phyloP scores from a whole-genome alignment of 768 basidiomycete species.

The Guyanaporus albipodus region DNA sequence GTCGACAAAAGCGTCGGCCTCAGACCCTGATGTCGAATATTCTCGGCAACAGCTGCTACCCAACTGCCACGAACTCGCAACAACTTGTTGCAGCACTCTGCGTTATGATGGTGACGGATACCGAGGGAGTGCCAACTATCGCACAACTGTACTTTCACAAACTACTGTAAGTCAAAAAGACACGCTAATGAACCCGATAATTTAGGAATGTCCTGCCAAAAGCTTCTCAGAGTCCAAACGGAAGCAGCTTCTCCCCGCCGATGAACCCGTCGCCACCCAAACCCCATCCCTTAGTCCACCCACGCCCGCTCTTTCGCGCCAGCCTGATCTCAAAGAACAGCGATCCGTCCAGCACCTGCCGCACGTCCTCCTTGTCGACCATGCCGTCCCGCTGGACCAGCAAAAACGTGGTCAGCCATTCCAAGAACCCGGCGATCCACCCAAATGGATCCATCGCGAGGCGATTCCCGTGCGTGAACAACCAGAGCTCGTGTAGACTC shows the following conservation, averaged over 20 bases:
- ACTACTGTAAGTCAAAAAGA: too few relatives aligned
- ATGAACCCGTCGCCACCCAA: conserved; percentile 31
- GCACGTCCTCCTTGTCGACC: conserved; percentile 40
- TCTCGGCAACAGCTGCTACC: too few relatives aligned
- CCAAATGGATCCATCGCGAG: conserved; percentile 37
- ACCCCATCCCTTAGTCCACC: conserved; percentile 31
- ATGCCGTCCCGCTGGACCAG: conserved; percentile 38
- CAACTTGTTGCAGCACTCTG: too few relatives aligned
- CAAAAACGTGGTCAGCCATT: conserved; percentile 38
- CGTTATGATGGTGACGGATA: too few relatives aligned
- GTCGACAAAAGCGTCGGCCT: too few relatives aligned
- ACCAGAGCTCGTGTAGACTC: conserved; percentile 32
- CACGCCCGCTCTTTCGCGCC: conserved; percentile 16
- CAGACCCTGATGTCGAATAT: too few relatives aligned
- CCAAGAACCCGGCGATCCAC: conserved; percentile 33
- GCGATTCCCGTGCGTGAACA: conserved; percentile 29
- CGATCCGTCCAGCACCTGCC: conserved; percentile 40
- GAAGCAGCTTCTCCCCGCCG: conserved; percentile 28
- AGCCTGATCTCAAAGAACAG: conserved; percentile 33
- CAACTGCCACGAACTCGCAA: too few relatives aligned
- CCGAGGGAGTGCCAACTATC: too few relatives aligned
- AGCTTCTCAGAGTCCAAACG: conserved; percentile 26
- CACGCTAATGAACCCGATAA: not conserved
- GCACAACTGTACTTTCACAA: too few relatives aligned
- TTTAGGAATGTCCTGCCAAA: not conserved